These are phyloP conservation scores for Fusarium tupiense DNA, from an alignment of 2,329 filamentous ascomycete genomes.

Conservation along the genomic window DNA sequence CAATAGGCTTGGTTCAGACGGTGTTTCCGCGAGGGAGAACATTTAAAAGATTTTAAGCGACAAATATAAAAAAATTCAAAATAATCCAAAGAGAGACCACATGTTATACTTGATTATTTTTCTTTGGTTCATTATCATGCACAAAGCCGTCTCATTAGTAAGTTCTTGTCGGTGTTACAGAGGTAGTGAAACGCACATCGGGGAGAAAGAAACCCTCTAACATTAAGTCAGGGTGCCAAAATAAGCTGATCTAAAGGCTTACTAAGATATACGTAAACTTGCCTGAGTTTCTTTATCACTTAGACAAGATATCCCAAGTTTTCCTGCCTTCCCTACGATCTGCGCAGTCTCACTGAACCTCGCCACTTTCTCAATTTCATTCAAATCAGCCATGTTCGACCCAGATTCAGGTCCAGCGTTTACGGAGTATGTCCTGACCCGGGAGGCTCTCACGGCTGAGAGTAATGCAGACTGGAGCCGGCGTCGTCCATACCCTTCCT, in stretches of 20 bases:
- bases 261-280: neutral
- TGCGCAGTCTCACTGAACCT: neutral
- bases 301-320: neutral
- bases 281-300: neutral
- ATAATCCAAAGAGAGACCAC: neutral
- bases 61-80: slow-evolving; percentile 6
- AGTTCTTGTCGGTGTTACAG: neutral
- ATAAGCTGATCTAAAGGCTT: neutral
- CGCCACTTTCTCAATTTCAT: neutral
- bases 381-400: slow-evolving; percentile 46
- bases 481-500: slow-evolving; percentile 42
- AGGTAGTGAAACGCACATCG: neutral
- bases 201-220: neutral
- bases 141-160: neutral
- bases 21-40: slow-evolving; percentile 9
- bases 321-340: neutral
- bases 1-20: neutral
- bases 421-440: slow-evolving; percentile 50
- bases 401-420: slow-evolving; percentile 49
- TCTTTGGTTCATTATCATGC: neutral
- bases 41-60: slow-evolving; percentile 5
- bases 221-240: neutral
- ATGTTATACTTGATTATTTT: neutral
- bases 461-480: slow-evolving; percentile 50
- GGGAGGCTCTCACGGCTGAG: slow-evolving; percentile 39